Percentiles rank a stretch among this genome's conserved stretches.
phyloP scores from a whole-genome alignment of 352 stramenopile genomes.

The Phytopythium ostracodes region DNA sequence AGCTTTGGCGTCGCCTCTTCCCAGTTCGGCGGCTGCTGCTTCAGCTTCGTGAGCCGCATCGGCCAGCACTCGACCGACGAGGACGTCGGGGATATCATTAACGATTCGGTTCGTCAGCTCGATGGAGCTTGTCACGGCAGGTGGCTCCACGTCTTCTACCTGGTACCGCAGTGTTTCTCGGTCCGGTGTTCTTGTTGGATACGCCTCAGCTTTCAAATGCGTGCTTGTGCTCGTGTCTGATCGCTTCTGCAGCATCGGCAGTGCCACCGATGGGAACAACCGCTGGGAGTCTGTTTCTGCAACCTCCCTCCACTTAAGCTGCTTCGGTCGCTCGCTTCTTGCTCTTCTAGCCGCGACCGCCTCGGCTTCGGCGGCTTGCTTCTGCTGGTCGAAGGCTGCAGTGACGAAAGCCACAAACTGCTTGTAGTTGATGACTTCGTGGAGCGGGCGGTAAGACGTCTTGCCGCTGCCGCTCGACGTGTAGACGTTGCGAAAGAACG shows the following conservation, averaged over 20 bases:
- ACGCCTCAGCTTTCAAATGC: neutral
- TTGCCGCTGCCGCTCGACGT: constrained; percentile 1
- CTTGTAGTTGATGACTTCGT: constrained; percentile 74
- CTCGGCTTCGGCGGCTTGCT: constrained; percentile 11
- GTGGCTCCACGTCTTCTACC: neutral
- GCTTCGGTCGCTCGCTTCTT: neutral
- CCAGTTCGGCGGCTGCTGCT: neutral
- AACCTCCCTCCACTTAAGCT: neutral
- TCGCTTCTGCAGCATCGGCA: constrained; percentile 6
- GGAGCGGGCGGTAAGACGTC: constrained; percentile 23
- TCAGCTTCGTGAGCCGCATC: neutral
- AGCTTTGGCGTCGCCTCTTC: neutral
- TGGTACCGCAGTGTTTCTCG: constrained; percentile 1
- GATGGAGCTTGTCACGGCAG: constrained; percentile 6
- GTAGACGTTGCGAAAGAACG: constrained; percentile 65
- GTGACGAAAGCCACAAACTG: constrained; percentile 74
- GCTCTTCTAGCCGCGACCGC: neutral
- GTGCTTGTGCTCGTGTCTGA: neutral
- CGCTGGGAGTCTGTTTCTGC: neutral
- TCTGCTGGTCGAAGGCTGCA: constrained; percentile 37
- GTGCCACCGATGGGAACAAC: neutral
- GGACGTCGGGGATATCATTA: constrained; percentile 17
- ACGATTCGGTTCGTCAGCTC: constrained; percentile 5
- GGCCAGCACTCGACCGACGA: constrained; percentile 29
- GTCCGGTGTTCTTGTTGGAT: neutral